Conservation (phyloP, 78 protist genomes). For the Anaeramoeba flamelloides region DNA sequence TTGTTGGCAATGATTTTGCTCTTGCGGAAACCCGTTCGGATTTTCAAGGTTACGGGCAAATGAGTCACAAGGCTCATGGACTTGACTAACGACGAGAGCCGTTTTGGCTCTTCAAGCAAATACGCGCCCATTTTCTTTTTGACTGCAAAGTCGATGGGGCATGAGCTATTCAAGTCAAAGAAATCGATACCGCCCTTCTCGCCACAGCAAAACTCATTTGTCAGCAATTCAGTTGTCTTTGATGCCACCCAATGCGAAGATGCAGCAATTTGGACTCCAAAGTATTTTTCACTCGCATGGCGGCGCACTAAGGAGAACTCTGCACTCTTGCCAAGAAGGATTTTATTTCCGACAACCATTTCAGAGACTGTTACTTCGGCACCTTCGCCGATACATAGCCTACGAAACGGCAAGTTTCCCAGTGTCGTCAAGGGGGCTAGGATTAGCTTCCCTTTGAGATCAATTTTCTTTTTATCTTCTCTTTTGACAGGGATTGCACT, state of each 20-base stretch:
- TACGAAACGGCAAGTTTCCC: conserved; percentile 91
- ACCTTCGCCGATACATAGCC: conserved; percentile 50
- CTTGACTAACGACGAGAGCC: conserved; percentile 16
- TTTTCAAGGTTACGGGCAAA: conserved; percentile 61
- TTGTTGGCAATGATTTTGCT: conserved; percentile 41
- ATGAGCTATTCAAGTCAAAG: conserved; percentile 64
- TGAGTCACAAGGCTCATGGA: not conserved
- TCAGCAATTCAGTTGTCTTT: not conserved
- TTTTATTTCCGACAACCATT: conserved; percentile 61
- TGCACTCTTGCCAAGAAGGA: not conserved
- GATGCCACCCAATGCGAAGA: not conserved
- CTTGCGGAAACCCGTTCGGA: conserved; percentile 56
- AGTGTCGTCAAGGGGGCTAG: conserved; percentile 95
- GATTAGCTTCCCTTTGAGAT: conserved; percentile 46
- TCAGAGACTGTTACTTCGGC: conserved; percentile 72
- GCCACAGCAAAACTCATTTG: not conserved
- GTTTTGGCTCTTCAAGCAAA: conserved; percentile 27
- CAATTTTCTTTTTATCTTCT: conserved; percentile 23
- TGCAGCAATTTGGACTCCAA: conserved; percentile 81
- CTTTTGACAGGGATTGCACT: too few species aligned
- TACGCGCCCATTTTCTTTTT: conserved; percentile 50
- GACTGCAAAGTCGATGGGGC: conserved; percentile 74
- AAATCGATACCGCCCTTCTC: not conserved
- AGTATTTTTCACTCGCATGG: conserved; percentile 60
- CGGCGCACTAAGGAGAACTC: conserved; percentile 45